Percentiles rank a stretch among this genome's conserved stretches.
phyloP scores from a whole-genome alignment of 805 yeast genomes.

The Monosporozyma servazzii region DNA sequence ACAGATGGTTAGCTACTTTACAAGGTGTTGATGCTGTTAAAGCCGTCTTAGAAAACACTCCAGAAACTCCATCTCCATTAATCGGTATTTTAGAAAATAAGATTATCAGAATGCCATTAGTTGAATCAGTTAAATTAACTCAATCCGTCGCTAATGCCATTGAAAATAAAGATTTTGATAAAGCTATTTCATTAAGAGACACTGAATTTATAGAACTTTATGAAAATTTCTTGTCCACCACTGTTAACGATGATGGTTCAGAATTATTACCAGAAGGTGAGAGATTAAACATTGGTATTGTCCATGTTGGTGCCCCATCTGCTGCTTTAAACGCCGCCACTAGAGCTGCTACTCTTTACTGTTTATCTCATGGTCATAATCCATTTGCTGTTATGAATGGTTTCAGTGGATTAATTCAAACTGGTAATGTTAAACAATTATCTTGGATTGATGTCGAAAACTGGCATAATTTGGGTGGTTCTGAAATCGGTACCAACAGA shows the following conservation, averaged over 20 bases:
- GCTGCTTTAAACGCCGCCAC: conserved; percentile 93
- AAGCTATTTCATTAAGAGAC: conserved; percentile 82
- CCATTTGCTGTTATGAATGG: conserved; percentile 92
- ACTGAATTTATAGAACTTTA: conserved; percentile 78
- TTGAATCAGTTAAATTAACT: conserved; percentile 84
- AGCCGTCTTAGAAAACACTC: conserved; percentile 82
- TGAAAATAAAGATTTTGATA: conserved; percentile 63
- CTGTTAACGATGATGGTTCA: conserved; percentile 56
- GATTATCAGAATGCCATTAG: conserved; percentile 72
- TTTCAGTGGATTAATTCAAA: conserved; percentile 82
- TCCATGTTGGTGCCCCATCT: conserved; percentile 95
- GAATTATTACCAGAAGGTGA: conserved; percentile 50
- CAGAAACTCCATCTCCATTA: conserved; percentile 89
- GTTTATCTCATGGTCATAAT: conserved; percentile 81
- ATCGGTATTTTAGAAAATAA: conserved; percentile 85
- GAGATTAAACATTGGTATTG: conserved; percentile 68
- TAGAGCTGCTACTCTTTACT: conserved; percentile 81
- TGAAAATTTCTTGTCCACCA: conserved; percentile 60
- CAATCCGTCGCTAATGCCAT: conserved; percentile 88
- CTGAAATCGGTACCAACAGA: conserved; percentile 95
- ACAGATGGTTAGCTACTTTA: conserved; percentile 81
- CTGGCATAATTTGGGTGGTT: conserved; percentile 88
- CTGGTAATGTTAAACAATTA: conserved; percentile 69
- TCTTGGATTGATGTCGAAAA: conserved; percentile 80
- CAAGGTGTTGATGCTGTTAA: conserved; percentile 98